Evolutionary conservation across 257 asterid species (phyloP).

Genomic region (Fraxinus americana): DNA sequence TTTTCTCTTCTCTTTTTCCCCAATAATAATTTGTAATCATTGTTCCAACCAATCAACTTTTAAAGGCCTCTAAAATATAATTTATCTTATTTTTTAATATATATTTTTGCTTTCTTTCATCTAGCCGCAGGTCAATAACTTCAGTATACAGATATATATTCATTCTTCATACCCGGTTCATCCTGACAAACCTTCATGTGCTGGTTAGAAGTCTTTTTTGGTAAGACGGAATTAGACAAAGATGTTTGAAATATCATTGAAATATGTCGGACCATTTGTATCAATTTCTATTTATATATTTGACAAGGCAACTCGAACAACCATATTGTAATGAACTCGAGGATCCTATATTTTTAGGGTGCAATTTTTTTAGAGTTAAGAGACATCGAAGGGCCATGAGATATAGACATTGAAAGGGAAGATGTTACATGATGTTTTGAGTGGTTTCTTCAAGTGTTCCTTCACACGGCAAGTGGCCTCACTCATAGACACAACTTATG

Average conservation of each 20-base stretch:
- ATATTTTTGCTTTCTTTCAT: not conserved
- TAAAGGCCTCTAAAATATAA: too few species aligned
- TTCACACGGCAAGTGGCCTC: conserved; percentile 24
- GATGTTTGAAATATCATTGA: too few species aligned
- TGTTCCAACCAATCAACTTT: not conserved
- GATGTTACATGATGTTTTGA: conserved; percentile 11
- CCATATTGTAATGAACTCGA: not conserved
- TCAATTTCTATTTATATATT: too few species aligned
- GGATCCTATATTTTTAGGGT: not conserved
- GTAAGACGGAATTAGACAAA: too few species aligned
- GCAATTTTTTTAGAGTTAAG: not conserved
- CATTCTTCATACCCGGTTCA: too few species aligned
- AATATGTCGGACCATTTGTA: too few species aligned
- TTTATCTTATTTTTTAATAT: not conserved
- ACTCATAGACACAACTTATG: not conserved
- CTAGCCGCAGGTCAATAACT: too few species aligned
- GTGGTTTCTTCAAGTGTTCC: conserved; percentile 9
- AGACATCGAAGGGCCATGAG: not conserved
- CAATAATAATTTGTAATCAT: not conserved
- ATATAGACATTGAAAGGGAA: not conserved
- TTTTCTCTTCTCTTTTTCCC: not conserved
- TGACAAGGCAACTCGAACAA: not conserved
- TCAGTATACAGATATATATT: too few species aligned
- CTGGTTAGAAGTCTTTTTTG: too few species aligned
- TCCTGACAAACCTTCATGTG: too few species aligned